A percentile compares a stretch with the other conserved stretches of the same genome.
Conservation (phyloP, 2,329 filamentous ascomycete genomes). For the Paraphaeosphaeria minitans region DNA sequence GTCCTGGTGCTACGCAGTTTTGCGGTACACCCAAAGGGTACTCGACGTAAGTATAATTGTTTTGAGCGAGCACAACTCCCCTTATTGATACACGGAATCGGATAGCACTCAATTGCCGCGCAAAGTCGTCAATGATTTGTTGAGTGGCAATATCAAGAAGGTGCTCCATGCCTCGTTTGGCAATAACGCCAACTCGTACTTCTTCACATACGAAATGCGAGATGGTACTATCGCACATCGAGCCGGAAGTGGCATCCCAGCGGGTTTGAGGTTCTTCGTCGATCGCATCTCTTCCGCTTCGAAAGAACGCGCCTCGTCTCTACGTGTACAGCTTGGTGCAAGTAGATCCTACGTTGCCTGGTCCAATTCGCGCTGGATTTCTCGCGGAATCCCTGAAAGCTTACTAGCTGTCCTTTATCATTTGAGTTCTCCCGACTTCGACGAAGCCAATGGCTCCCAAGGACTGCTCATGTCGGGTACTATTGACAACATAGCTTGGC, state of each 20-base stretch:
- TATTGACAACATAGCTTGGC: conserved; percentile 24
- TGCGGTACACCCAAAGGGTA: conserved; percentile 36
- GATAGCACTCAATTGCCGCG: conserved; percentile 29
- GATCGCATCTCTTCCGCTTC: not conserved
- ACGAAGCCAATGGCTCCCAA: conserved; percentile 9
- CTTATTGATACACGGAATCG: not conserved
- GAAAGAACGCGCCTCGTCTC: conserved; percentile 3
- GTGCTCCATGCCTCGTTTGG: conserved; percentile 37
- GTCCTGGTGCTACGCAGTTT: conserved; percentile 28
- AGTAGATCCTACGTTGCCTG: conserved; percentile 31
- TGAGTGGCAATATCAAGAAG: conserved; percentile 15
- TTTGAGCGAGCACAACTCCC: not conserved
- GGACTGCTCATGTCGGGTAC: conserved; percentile 20
- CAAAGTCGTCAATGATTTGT: conserved; percentile 16
- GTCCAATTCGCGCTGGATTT: conserved; percentile 26
- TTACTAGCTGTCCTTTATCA: conserved; percentile 5
- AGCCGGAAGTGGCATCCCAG: conserved; percentile 18
- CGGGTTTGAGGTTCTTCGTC: conserved; percentile 18
- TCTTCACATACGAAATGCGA: conserved; percentile 28
- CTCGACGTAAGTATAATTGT: conserved; percentile 23
- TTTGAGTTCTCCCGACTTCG: conserved; percentile 8
- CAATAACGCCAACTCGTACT: conserved; percentile 29
- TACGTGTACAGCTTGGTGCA: conserved; percentile 35
- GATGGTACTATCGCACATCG: conserved; percentile 17
- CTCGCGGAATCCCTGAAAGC: conserved; percentile 17